Conservation (phyloP, 2,329 filamentous ascomycete species). For the Aspergillus fumigatiaffinis region DNA sequence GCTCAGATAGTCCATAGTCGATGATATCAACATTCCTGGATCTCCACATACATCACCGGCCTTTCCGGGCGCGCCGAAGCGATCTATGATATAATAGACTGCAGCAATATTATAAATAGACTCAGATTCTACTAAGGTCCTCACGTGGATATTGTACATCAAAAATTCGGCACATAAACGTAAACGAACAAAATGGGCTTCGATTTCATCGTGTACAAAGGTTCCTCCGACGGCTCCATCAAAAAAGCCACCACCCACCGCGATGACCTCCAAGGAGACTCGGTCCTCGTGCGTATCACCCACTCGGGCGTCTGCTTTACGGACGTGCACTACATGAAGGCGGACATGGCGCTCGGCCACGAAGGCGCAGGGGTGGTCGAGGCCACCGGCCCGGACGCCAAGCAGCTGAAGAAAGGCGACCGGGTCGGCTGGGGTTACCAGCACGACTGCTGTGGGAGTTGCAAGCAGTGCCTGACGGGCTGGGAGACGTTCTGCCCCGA, state of each 20-base stretch:
- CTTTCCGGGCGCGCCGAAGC: not conserved
- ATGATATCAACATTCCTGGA: not conserved
- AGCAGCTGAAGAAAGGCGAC: constrained; percentile 37
- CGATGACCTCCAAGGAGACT: constrained; percentile 23
- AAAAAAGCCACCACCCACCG: constrained; percentile 47
- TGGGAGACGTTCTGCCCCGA: constrained; percentile 31
- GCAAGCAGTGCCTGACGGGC: constrained; percentile 31
- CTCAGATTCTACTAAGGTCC: not conserved
- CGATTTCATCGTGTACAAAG: constrained; percentile 62
- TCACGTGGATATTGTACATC: not conserved
- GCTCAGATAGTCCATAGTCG: not conserved
- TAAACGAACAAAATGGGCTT: constrained; percentile 17
- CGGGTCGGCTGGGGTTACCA: constrained; percentile 43
- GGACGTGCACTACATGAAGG: constrained; percentile 38
- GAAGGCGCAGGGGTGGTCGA: constrained; percentile 37
- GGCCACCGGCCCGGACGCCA: constrained; percentile 27
- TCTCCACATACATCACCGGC: not conserved
- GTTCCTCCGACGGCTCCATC: constrained; percentile 55
- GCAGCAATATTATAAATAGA: not conserved
- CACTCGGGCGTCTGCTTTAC: constrained; percentile 67
- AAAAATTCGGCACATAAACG: not conserved
- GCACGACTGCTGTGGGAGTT: constrained; percentile 36
- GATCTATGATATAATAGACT: not conserved
- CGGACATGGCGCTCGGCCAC: constrained; percentile 37
- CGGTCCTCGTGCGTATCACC: constrained; percentile 61